phyloP scores from a whole-genome alignment of 2,329 filamentous ascomycete species.

The Diplocarpon mali region DNA sequence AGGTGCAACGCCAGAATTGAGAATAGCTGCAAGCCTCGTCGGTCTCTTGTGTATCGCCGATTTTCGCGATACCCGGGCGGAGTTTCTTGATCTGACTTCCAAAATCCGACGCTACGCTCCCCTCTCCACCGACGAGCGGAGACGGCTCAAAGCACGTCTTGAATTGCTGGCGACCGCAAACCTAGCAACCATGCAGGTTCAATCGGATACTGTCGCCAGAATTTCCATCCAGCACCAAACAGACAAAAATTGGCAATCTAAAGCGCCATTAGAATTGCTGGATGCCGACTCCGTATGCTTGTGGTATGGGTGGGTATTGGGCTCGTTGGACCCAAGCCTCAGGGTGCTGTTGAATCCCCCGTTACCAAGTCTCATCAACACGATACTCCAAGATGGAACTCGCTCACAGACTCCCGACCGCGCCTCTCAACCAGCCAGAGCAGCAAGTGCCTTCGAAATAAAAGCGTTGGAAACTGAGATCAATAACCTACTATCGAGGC shows the following conservation, averaged over 20 bases:
- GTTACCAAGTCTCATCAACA: not conserved
- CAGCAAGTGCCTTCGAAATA: conserved; percentile 4
- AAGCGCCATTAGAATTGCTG: not conserved
- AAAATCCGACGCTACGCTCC: not conserved
- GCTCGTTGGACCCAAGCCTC: not conserved
- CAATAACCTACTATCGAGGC: conserved; percentile 9
- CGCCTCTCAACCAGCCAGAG: not conserved
- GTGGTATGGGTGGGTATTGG: not conserved
- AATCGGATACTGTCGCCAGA: not conserved
- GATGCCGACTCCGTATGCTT: not conserved
- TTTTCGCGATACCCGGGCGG: not conserved
- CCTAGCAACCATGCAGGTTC: not conserved
- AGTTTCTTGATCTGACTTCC: not conserved
- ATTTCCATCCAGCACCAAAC: not conserved
- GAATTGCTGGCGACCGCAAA: not conserved
- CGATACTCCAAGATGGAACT: not conserved
- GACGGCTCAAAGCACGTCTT: not conserved
- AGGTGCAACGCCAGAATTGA: not conserved
- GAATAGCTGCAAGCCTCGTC: not conserved
- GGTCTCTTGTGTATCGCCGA: not conserved
- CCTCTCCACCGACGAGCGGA: not conserved
- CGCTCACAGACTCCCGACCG: not conserved
- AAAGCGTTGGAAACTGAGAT: conserved; percentile 9
- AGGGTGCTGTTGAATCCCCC: not conserved
- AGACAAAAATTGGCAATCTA: not conserved